Evolutionary conservation across 306 rosid species (phyloP), one percentile per base, ranked within the genome.

Genomic region (Prunus armeniaca): DNA sequence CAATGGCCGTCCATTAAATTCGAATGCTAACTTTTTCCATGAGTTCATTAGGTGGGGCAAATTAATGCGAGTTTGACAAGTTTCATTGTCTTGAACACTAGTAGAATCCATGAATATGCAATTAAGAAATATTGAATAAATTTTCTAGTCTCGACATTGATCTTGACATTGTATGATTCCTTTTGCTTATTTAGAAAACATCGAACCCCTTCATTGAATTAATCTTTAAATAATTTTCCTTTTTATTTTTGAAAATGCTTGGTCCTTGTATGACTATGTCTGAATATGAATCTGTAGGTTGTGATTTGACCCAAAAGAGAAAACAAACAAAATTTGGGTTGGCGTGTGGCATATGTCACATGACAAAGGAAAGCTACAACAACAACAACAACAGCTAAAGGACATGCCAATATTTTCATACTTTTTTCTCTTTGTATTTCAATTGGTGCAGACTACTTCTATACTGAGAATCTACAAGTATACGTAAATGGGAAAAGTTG

Each of bases 21-120:
- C 47, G 32, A 70, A 27, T 51, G 46, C 17, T 2, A 12, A 17
- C 47, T 28, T 49, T 61, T n/a, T 27, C 38, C 15, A n/a, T 30
- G 28, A 28, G 60, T 9, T 22, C 2, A 28, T 74, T 63, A 50
- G 78, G 32, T 74, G 69, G 60, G 52, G 19, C 47, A 70, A 70
- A 51, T 70, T 70, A 70, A 70, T 30, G 7, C 18, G 49, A 28
- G 19, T 18, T 70, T 51, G 49, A 70, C 74, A 2, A 28, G 19
- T 30, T 70, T 41, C 13, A 32, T 52, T 20, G 50, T 65, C 49
- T 65, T 65, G 19, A 34, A 50, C 69, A 30, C 67, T 17, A 30
- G 15, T 15, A 6, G 22, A 34, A 22, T 32, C 20, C 6, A 32
- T 64, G 25, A 34, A 65, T 65, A 25, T 62, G 22, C 45, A 9